A percentile compares a stretch with the other conserved stretches of the same genome.
Evolutionary conservation across 2,329 filamentous ascomycete genomes (phyloP).

Genomic region (Penicillium olsonii): DNA sequence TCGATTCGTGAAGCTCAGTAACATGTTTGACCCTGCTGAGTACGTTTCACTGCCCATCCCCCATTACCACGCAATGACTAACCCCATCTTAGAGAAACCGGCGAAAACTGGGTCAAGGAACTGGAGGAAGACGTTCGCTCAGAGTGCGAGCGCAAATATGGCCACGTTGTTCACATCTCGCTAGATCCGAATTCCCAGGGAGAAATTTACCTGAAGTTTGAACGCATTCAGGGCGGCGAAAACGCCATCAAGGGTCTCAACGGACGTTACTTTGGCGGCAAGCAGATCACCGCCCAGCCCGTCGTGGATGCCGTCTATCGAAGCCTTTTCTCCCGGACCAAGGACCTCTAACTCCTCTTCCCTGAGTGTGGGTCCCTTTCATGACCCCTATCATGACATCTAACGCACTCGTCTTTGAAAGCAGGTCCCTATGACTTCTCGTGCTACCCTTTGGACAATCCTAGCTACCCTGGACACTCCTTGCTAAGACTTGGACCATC

Average conservation of each 20-base stretch:
- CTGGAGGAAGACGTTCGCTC: conserved; percentile 89
- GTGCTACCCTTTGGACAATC: conserved; percentile 24
- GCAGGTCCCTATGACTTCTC: conserved; percentile 22
- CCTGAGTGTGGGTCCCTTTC: conserved; percentile 24
- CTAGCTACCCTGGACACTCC: no score
- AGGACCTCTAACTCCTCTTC: conserved; percentile 66
- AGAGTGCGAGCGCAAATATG: conserved; percentile 95
- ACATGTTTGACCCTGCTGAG: conserved; percentile 92
- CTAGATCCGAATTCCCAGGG: conserved; percentile 91
- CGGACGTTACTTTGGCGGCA: conserved; percentile 90
- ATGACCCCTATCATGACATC: conserved; percentile 28
- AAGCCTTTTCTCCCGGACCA: conserved; percentile 87
- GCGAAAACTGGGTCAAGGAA: conserved; percentile 86
- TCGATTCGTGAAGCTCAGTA: conserved; percentile 89
- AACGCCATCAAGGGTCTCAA: conserved; percentile 98
- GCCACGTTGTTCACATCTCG: conserved; percentile 94
- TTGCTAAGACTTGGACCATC: no score
- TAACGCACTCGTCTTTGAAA: conserved; percentile 11
- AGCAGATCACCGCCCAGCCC: conserved; percentile 89
- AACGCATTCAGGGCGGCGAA: conserved; percentile 89
- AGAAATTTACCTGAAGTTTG: conserved; percentile 98
- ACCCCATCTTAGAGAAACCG: conserved; percentile 68
- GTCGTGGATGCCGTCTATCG: conserved; percentile 99
- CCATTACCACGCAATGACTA: conserved; percentile 25
- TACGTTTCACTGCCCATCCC: conserved; percentile 54